These are phyloP conservation scores for Ganoderma resinaceum DNA, from an alignment of 1,284 basidiomycete species.

Conservation along the genomic window DNA sequence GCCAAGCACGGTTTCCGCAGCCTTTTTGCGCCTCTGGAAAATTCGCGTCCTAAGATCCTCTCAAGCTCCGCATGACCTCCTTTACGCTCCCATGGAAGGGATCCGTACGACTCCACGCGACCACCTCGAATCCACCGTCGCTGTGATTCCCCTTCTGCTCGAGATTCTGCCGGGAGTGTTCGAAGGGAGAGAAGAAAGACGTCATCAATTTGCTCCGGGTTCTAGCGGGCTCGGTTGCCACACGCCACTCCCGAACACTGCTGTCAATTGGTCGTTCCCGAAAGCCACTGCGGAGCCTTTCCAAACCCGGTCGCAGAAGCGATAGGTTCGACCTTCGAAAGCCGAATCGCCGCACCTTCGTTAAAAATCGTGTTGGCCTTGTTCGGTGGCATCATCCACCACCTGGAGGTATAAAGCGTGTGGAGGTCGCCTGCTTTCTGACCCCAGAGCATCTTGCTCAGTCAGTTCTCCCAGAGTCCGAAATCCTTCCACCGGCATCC, in stretches of 20 bases:
- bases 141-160: not conserved
- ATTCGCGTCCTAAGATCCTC: not conserved
- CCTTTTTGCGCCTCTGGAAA: not conserved
- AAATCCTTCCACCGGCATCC: not conserved
- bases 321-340: not conserved
- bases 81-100: not conserved
- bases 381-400: not conserved
- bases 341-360: not conserved
- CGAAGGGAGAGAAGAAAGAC: not conserved
- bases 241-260: not conserved
- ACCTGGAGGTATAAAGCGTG: not conserved
- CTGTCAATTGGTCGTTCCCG: not conserved
- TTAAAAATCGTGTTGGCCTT: not conserved
- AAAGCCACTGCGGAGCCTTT: not conserved
- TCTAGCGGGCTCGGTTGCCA: slow-evolving; percentile 1
- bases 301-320: not conserved
- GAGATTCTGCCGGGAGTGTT: not conserved
- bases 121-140: not conserved
- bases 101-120: not conserved
- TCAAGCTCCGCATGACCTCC: not conserved
- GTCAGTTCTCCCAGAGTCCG: not conserved
- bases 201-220: not conserved
- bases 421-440: not conserved
- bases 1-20: not conserved
- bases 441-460: slow-evolving; percentile 2